Conservation (phyloP, 441 rosid genomes). For the Gossypium gossypioides region DNA sequence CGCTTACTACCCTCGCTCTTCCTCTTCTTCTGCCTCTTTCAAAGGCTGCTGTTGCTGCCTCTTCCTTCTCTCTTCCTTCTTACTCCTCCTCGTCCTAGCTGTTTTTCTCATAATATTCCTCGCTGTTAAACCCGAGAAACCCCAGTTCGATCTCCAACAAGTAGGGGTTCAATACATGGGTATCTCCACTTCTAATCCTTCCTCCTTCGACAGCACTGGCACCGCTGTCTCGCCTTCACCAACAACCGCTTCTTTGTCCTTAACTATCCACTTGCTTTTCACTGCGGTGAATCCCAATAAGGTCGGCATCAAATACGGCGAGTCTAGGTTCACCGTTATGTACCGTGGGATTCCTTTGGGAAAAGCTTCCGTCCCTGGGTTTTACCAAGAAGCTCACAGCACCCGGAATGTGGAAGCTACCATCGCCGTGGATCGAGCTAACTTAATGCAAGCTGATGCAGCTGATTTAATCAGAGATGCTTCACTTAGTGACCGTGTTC, state of each 20-base stretch:
- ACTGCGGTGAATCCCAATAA: constrained; percentile 85
- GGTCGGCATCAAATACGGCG: constrained; percentile 85
- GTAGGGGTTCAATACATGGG: constrained; percentile 89
- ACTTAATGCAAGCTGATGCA: constrained; percentile 84
- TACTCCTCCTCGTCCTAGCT: constrained; percentile 60
- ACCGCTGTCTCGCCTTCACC: constrained; percentile 16
- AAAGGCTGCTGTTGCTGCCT: constrained; percentile 97
- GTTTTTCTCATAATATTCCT: constrained; percentile 60
- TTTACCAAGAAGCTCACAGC: constrained; percentile 81
- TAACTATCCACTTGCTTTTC: constrained; percentile 67
- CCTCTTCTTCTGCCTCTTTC: constrained; percentile 67
- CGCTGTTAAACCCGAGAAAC: constrained; percentile 86
- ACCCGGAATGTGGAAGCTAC: constrained; percentile 64
- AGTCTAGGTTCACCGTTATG: constrained; percentile 88
- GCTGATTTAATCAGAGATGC: constrained; percentile 70
- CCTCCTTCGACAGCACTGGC: constrained; percentile 31
- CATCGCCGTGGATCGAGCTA: constrained; percentile 67
- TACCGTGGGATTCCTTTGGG: constrained; percentile 84
- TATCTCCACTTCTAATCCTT: constrained; percentile 36
- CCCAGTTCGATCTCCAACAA: constrained; percentile 90
- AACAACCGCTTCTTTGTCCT: constrained; percentile 51
- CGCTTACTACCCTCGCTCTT: constrained; percentile 41
- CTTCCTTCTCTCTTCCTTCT: constrained; percentile 71
- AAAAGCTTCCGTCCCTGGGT: constrained; percentile 75
- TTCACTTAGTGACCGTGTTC: constrained; percentile 72